phyloP scores from a whole-genome alignment of 2,329 filamentous ascomycete species.

The Cyphellophora attinorum region DNA sequence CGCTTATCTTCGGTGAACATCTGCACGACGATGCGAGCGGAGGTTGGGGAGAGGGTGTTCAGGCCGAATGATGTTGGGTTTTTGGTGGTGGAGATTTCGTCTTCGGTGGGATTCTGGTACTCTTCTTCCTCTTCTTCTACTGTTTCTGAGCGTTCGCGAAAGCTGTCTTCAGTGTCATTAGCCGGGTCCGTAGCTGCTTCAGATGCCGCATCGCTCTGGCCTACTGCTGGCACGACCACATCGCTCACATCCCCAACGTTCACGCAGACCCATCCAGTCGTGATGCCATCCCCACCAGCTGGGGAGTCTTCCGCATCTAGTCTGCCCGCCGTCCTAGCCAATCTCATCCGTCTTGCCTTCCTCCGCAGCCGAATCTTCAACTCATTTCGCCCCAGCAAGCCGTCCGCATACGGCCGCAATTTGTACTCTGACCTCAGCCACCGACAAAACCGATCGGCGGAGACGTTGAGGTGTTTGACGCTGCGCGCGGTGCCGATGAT shows the following conservation, averaged over 20 bases:
- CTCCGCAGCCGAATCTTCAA: conserved; percentile 77
- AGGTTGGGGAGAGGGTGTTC: conserved; percentile 47
- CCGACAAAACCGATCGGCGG: conserved; percentile 77
- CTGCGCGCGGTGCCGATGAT: conserved; percentile 82
- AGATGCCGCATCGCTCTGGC: conserved; percentile 1
- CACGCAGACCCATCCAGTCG: conserved; percentile 93
- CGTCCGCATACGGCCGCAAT: conserved; percentile 71
- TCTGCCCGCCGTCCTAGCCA: conserved; percentile 63
- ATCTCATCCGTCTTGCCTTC: conserved; percentile 69
- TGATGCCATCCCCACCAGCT: conserved; percentile 73
- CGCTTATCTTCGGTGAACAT: conserved; percentile 64
- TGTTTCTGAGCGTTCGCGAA: no score
- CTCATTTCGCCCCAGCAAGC: conserved; percentile 80
- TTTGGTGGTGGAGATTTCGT: conserved; percentile 35
- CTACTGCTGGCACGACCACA: conserved; percentile 4
- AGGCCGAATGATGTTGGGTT: conserved; percentile 59
- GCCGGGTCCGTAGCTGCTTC: conserved; percentile 1
- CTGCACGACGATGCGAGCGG: conserved; percentile 58
- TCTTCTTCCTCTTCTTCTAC: conserved; percentile 27
- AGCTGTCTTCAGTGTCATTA: conserved; percentile 5
- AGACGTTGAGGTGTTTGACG: conserved; percentile 86
- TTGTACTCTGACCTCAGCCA: conserved; percentile 69
- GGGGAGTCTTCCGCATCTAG: conserved; percentile 43
- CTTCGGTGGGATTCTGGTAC: conserved; percentile 20
- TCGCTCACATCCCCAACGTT: conserved; percentile 61